Conservation (phyloP, 371 early-diverging fungal genomes). For the Rhizopus arrhizus region DNA sequence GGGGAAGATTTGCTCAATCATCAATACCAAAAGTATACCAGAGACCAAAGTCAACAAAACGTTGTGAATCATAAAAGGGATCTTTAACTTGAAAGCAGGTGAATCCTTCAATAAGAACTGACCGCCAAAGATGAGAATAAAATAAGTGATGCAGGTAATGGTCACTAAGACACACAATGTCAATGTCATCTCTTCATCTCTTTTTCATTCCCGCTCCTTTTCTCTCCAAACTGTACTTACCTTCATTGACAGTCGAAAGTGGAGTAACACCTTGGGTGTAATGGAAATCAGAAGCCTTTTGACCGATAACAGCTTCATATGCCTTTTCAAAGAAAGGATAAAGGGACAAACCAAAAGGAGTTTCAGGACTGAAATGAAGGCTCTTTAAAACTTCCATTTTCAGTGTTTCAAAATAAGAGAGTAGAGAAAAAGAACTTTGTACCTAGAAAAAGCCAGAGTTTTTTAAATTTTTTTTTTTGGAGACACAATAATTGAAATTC, state of each 20-base stretch:
- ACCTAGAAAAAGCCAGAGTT: not conserved
- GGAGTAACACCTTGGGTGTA: slow-evolving; percentile 67
- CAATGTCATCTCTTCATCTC: not conserved
- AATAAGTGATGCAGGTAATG: slow-evolving; percentile 59
- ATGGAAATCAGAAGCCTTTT: slow-evolving; percentile 49
- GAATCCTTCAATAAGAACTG: slow-evolving; percentile 66
- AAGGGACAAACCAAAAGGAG: slow-evolving; percentile 59
- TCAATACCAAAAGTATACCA: slow-evolving; percentile 62
- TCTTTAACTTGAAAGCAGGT: slow-evolving; percentile 66
- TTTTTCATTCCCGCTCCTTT: too few species aligned
- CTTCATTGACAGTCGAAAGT: slow-evolving; percentile 66
- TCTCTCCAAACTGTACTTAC: slow-evolving; percentile 18
- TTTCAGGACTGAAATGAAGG: slow-evolving; percentile 53
- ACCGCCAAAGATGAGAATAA: slow-evolving; percentile 74
- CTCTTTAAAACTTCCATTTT: slow-evolving; percentile 34
- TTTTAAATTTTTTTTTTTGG: too few species aligned
- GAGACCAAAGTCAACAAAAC: slow-evolving; percentile 70
- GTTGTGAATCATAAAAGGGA: slow-evolving; percentile 77
- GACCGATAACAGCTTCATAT: slow-evolving; percentile 52
- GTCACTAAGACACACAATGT: slow-evolving; percentile 36
- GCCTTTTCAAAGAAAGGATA: slow-evolving; percentile 53
- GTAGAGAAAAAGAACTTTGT: slow-evolving; percentile 3
- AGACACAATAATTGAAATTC: too few species aligned
- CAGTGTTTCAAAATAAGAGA: slow-evolving; percentile 3
- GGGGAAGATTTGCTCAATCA: slow-evolving; percentile 74